Evolutionary conservation across 352 stramenopile species (phyloP).

Genomic region (Discostella stelligera): DNA sequence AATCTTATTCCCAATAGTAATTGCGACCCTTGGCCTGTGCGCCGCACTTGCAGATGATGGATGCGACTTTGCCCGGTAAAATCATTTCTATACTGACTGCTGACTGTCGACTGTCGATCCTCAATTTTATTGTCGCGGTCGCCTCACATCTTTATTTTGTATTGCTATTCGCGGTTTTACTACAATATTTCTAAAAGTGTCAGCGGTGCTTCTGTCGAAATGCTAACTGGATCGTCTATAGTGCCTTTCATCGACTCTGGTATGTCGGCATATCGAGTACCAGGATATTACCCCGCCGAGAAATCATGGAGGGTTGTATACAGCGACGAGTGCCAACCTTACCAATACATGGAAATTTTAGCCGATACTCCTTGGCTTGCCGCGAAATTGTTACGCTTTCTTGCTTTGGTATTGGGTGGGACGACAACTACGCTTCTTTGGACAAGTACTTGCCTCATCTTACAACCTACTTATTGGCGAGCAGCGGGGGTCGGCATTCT

Average conservation of each 20-base stretch:
- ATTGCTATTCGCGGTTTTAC: background rate
- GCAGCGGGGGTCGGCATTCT: constrained; percentile 17
- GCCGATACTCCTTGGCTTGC: constrained; percentile 38
- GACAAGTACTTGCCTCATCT: constrained; percentile 35
- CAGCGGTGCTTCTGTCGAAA: constrained; percentile 30
- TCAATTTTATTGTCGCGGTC: background rate
- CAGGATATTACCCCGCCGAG: constrained; percentile 36
- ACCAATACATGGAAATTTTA: constrained; percentile 14
- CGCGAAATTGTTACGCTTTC: constrained; percentile 35
- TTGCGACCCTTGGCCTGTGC: constrained; percentile 22
- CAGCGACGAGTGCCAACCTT: constrained; percentile 27
- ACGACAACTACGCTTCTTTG: constrained; percentile 41
- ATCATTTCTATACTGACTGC: background rate
- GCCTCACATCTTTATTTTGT: background rate
- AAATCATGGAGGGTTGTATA: constrained; percentile 42
- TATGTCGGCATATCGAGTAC: constrained; percentile 43
- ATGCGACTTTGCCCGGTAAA: constrained; percentile 37
- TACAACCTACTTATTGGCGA: constrained; percentile 30
- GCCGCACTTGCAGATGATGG: constrained; percentile 38
- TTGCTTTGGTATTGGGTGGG: constrained; percentile 33
- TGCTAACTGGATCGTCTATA: constrained; percentile 34
- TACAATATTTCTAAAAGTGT: background rate
- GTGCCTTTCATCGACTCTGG: constrained; percentile 40
- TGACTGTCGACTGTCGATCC: background rate
- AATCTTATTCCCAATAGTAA: constrained; percentile 33